Evolutionary conservation across 495 filamentous ascomycete species (phyloP).

Genomic region (Hypoxylon rickii): DNA sequence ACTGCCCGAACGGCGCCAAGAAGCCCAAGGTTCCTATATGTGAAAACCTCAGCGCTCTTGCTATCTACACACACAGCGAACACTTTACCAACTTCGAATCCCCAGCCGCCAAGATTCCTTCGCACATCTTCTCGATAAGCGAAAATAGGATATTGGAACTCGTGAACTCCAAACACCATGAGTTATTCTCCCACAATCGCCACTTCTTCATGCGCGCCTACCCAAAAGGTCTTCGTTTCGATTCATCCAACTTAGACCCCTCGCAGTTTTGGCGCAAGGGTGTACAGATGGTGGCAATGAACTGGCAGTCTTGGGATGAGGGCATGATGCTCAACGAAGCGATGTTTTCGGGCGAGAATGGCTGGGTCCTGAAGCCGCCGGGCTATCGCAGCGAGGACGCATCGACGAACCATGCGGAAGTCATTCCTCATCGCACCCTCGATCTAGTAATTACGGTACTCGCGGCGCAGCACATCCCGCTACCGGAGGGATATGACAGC

Average conservation of each 20-base stretch:
- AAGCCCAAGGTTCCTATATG: constrained; percentile 65
- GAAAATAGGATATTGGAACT: constrained; percentile 73
- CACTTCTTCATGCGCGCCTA: constrained; percentile 88
- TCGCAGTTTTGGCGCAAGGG: constrained; percentile 83
- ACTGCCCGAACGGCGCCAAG: constrained; percentile 35
- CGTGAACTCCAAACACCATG: constrained; percentile 53
- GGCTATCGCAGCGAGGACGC: constrained; percentile 47
- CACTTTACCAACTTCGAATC: constrained; percentile 70
- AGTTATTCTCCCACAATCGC: constrained; percentile 80
- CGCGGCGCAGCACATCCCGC: constrained; percentile 50
- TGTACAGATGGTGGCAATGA: constrained; percentile 90
- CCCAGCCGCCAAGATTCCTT: constrained; percentile 62
- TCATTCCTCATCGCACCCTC: constrained; percentile 35
- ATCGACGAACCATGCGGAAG: background rate
- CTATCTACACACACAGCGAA: constrained; percentile 82
- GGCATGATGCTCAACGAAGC: constrained; percentile 95
- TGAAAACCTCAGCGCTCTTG: constrained; percentile 70
- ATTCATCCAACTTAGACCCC: constrained; percentile 86
- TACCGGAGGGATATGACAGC: constrained; percentile 39
- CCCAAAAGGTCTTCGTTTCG: constrained; percentile 76
- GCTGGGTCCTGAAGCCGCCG: constrained; percentile 85
- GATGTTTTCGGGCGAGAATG: constrained; percentile 83
- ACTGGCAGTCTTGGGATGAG: constrained; percentile 89
- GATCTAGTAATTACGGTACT: constrained; percentile 51
- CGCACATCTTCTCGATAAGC: constrained; percentile 84